Base-by-base conservation (phyloP, 2,329 filamentous ascomycete genomes). In the Penicillium frequentans region DNA sequence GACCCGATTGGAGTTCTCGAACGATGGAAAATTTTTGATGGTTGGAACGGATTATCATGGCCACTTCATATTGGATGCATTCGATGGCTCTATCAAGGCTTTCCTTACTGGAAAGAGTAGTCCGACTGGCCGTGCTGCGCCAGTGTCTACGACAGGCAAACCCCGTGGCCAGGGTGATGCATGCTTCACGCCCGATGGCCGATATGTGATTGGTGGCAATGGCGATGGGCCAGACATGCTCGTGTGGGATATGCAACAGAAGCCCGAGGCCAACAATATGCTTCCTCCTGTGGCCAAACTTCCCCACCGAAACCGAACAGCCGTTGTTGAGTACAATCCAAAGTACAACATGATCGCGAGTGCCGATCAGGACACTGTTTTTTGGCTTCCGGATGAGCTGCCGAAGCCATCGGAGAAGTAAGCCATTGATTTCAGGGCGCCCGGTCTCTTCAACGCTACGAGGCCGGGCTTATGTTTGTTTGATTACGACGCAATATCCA, bases 1-100 rank as follows among this genome's bases (percentile, higher is more conserved):
- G 95, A 95, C 90, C 1, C 92, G 90, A 65, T 82, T 99, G 43
- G 92, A 96, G 68, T 98, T 99, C 72, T 95, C 91, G 56, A 99
- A 99, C 68, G 95, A 99, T 68, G 95, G 95, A 19, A 96, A 96
- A 70, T 86, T 86, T 58, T 77, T 99, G 48, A 82, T 99, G 5
- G 75, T 99, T 19, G 90, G 90, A 14, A 98, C 93, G 2, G 90
- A 88, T 49, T 91, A 90, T 7, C 83, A 83, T 51, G 91, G 92
- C 0, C 95, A 99, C 74, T 96, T 95, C 69, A 79, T 99, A 2
- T 80, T 99, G n/a, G 95, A 99, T 71, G 90, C 93, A 1, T 98
- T 97, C 71, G 87, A 91, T 43, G 95, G 93, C 39, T 83, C 82
- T 7, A 75, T 98, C 23, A 90, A 88, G 68, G 88, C 90, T 10